Evolutionary conservation across 306 rosid species (phyloP).

Genomic region (Senna siamea): DNA sequence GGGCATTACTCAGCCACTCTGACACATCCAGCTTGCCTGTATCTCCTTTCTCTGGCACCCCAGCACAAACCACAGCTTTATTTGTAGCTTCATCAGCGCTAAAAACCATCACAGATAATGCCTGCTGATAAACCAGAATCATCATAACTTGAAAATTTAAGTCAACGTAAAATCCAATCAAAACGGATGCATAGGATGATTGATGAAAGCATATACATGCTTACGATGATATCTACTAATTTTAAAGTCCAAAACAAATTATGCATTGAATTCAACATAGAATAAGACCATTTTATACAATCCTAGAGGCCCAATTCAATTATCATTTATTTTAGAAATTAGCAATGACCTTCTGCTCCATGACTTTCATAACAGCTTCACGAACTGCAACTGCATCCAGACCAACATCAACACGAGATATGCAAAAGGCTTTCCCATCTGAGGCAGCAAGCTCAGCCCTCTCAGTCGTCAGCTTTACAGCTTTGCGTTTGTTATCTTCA

Average conservation of each 20-base stretch:
- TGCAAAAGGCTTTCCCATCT: conserved; percentile 69
- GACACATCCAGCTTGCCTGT: conserved; percentile 77
- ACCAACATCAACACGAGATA: conserved; percentile 84
- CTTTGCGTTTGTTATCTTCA: conserved; percentile 83
- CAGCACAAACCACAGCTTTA: conserved; percentile 95
- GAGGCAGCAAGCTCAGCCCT: conserved; percentile 75
- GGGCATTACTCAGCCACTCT: conserved; percentile 82
- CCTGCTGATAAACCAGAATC: conserved; percentile 61
- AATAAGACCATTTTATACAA: conserved; percentile 8
- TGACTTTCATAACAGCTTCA: conserved; percentile 83
- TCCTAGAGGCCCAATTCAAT: conserved; percentile 21
- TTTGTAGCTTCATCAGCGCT: conserved; percentile 83
- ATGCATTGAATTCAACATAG: conserved; percentile 28
- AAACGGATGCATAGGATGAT: not conserved
- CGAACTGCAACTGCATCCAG: conserved; percentile 94
- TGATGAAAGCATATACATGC: conserved; percentile 18
- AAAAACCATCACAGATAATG: conserved; percentile 83
- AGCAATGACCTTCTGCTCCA: conserved; percentile 73
- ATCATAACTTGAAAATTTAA: conserved; percentile 33
- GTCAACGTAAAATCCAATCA: conserved; percentile 20
- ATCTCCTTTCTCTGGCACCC: conserved; percentile 75
- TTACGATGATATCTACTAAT: conserved; percentile 6
- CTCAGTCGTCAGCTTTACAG: conserved; percentile 66
- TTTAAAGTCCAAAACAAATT: conserved; percentile 2
- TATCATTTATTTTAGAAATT: conserved; percentile 4